Evolutionary conservation across 805 yeast genomes (phyloP).

Genomic region (Yamadazyma kitorensis): DNA sequence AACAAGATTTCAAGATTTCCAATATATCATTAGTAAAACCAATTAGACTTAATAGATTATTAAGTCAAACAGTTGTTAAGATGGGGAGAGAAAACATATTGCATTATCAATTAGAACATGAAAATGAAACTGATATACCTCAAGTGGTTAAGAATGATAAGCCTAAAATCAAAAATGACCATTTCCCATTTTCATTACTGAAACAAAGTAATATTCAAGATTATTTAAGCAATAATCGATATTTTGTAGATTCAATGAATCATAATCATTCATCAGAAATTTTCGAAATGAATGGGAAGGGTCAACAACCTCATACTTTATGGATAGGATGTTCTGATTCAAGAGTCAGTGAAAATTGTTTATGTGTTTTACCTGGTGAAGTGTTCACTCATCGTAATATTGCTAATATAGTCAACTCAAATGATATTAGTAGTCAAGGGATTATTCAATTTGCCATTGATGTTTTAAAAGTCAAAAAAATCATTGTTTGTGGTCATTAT

Average conservation of each 20-base stretch:
- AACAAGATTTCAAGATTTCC: too few species aligned
- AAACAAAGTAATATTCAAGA: conserved; percentile 50
- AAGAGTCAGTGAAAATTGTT: conserved; percentile 76
- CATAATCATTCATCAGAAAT: conserved; percentile 51
- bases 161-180: conserved; percentile 12
- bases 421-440: conserved; percentile 71
- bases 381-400: conserved; percentile 85
- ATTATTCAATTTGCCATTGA: conserved; percentile 87
- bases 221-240: conserved; percentile 46
- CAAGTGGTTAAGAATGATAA: conserved; percentile 2
- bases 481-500: conserved; percentile 89
- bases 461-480: conserved; percentile 73
- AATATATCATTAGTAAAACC: too few species aligned
- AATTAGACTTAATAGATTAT: too few species aligned
- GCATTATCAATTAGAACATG: conserved; percentile 39
- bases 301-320: conserved; percentile 89
- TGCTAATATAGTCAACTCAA: conserved; percentile 71
- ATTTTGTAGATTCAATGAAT: conserved; percentile 45
- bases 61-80: conserved; percentile 6
- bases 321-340: conserved; percentile 97
- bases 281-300: conserved; percentile 65
- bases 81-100: conserved; percentile 44
- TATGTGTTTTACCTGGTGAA: conserved; percentile 85
- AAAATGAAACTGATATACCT: conserved; percentile 32
- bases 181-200: conserved; percentile 46